These are phyloP conservation scores for Neurospora sublineolata DNA, from an alignment of 495 filamentous ascomycete species.

Conservation along the genomic window DNA sequence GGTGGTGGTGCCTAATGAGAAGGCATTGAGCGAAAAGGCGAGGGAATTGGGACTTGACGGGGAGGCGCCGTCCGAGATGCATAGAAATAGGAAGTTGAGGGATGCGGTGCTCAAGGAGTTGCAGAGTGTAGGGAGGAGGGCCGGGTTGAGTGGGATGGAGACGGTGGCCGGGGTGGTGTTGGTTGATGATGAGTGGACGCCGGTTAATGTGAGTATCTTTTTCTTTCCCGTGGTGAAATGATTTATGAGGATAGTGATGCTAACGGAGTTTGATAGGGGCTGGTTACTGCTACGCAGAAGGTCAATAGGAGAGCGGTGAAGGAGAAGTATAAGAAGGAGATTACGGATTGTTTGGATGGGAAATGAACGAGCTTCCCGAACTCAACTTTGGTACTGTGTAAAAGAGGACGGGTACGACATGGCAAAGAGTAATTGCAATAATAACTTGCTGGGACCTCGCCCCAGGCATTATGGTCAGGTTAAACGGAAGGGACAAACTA, in stretches of 20 bases:
- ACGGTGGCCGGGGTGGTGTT: slow-evolving; percentile 49
- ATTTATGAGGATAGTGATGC: not conserved
- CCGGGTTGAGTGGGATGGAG: slow-evolving; percentile 43
- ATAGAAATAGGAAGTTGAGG: slow-evolving; percentile 34
- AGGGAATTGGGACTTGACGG: slow-evolving; percentile 38
- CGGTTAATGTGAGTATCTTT: slow-evolving; percentile 41
- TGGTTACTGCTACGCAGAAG: slow-evolving; percentile 53
- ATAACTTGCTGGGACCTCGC: not conserved
- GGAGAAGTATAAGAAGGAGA: slow-evolving; percentile 44
- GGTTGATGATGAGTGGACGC: slow-evolving; percentile 56
- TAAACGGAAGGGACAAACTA: not conserved
- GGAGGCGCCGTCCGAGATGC: slow-evolving; percentile 21
- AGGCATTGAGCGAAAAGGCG: slow-evolving; percentile 40
- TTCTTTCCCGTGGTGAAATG: not conserved
- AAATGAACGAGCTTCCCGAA: slow-evolving; percentile 6
- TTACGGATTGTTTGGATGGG: slow-evolving; percentile 31
- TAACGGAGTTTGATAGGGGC: slow-evolving; percentile 32
- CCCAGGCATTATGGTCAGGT: not conserved
- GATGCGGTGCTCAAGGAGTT: slow-evolving; percentile 44
- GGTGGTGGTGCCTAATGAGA: slow-evolving; percentile 46
- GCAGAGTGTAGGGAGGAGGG: slow-evolving; percentile 36
- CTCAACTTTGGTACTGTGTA: not conserved
- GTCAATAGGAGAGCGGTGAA: slow-evolving; percentile 44
- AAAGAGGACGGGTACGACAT: not conserved
- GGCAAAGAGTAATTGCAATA: not conserved